Evolutionary conservation across 2,329 filamentous ascomycete genomes (phyloP), one percentile per base, ranked within the genome.

Genomic region (Botrytis elliptica): DNA sequence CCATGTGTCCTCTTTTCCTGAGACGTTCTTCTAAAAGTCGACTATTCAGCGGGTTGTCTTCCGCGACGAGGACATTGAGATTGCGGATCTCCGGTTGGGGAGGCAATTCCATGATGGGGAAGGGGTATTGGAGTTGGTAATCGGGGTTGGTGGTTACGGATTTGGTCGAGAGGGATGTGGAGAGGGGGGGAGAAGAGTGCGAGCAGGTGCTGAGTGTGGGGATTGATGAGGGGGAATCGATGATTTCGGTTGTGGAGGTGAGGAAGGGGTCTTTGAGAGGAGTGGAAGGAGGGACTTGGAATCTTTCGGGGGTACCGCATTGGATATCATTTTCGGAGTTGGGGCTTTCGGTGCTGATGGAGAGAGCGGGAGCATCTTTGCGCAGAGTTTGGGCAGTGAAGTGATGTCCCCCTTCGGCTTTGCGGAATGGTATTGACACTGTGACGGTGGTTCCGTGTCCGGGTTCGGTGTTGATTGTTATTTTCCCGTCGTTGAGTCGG

Each of bases 11-110:
- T 1, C 89, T 83, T 79, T 92, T 94, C 79, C 96, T 92, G 4
- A 97, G 82, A 20, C 94, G 85, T 79, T 97, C 97, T 78, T 90
- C 89, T 59, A 97, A 84, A 60, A 97, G 93, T 74, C 90, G 92
- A 82, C 93, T 93, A 78, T 97, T 97, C 77, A 97, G 90, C 0
- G 93, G 93, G 78, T 97, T 94, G 77, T 97, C 94, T 79, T 97
- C 94, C 0, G 94, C 94, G 52, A 97, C 89, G 36, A 97, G 85
- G 3, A 97, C 89, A 29, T 87, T 76, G 16, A 81, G 75, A 57
- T 69, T 59, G n/a, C 63, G 73, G 77, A 74, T 46, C 77, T 74
- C 3, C 74, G 75, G 62, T 76, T 70, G 20, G 59, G 75, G 42
- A 7, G 68, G 44, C 7, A 60, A 29, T 3, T 71, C 29, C 64